Conservation (phyloP, 208 protist species). For the Leishmania martiniquensis region DNA sequence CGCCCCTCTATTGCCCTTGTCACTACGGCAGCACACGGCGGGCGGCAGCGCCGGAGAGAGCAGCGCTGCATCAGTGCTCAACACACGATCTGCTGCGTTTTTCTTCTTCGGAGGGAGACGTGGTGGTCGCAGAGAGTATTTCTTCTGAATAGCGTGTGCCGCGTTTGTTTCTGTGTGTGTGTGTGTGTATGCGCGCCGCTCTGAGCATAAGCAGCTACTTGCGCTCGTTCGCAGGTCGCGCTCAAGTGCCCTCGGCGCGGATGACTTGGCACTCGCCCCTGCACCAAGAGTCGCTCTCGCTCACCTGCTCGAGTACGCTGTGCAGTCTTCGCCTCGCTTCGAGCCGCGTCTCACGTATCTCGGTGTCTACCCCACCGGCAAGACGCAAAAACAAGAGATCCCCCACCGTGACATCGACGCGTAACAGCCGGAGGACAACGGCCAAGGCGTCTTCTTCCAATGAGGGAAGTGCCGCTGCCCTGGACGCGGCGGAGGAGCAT, state of each 20-base stretch:
- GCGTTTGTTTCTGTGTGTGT: no score
- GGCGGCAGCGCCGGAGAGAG: not conserved
- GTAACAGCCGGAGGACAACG: not conserved
- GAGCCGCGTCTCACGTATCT: not conserved
- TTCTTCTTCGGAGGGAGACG: not conserved
- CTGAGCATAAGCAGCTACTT: not conserved
- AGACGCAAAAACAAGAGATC: conserved; percentile 2
- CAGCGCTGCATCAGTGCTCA: not conserved
- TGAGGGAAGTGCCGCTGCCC: not conserved
- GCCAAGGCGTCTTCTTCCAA: not conserved
- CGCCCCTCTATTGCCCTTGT: not conserved
- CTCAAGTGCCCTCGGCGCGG: not conserved
- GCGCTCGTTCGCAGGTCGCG: not conserved
- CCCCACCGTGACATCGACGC: not conserved
- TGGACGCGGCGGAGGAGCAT: conserved; percentile 31
- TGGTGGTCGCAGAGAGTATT: not conserved
- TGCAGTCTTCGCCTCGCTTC: conserved; percentile 1
- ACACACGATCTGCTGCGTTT: not conserved
- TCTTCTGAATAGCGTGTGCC: not conserved
- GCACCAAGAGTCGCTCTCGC: not conserved
- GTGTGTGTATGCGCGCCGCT: not conserved
- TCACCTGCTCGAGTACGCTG: conserved; percentile 1
- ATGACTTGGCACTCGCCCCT: not conserved
- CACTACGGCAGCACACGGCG: not conserved
- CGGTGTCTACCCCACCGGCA: not conserved